phyloP scores from a whole-genome alignment of 768 basidiomycete genomes.

The Strobilomyces dryophilus region DNA sequence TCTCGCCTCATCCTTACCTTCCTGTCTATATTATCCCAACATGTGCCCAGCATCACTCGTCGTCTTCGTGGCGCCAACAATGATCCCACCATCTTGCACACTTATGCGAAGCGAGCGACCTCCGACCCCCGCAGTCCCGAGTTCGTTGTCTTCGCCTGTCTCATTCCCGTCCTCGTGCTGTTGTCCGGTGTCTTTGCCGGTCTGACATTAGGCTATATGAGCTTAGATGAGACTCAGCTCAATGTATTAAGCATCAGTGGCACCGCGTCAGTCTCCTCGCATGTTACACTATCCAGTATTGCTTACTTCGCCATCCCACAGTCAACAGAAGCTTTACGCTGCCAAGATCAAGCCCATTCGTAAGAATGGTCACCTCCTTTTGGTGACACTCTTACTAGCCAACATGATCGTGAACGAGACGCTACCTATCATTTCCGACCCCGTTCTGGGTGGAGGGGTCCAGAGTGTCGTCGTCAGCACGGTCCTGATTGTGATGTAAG shows the following conservation, averaged over 20 bases:
- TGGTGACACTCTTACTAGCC: constrained; percentile 77
- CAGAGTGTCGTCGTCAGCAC: constrained; percentile 80
- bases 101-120: constrained; percentile 30
- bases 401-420: constrained; percentile 94
- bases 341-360: constrained; percentile 85
- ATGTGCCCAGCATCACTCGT: constrained; percentile 41
- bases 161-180: constrained; percentile 83
- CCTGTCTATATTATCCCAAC: constrained; percentile 39
- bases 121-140: constrained; percentile 16
- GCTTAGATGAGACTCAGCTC: constrained; percentile 87
- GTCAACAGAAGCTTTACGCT: constrained; percentile 76
- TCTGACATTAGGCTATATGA: constrained; percentile 89
- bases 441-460: constrained; percentile 73
- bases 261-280: constrained; percentile 54
- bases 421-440: constrained; percentile 78
- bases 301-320: constrained; percentile 25
- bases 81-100: constrained; percentile 18
- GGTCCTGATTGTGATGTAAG: constrained; percentile 83
- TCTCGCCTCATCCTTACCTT: constrained; percentile 44
- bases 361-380: constrained; percentile 74
- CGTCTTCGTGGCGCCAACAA: constrained; percentile 7
- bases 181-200: constrained; percentile 88
- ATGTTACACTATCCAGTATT: not conserved
- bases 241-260: constrained; percentile 84
- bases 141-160: constrained; percentile 43